These are phyloP conservation scores for Coriolopsis trogii DNA, from an alignment of 1,284 basidiomycete genomes.

Conservation along the genomic window DNA sequence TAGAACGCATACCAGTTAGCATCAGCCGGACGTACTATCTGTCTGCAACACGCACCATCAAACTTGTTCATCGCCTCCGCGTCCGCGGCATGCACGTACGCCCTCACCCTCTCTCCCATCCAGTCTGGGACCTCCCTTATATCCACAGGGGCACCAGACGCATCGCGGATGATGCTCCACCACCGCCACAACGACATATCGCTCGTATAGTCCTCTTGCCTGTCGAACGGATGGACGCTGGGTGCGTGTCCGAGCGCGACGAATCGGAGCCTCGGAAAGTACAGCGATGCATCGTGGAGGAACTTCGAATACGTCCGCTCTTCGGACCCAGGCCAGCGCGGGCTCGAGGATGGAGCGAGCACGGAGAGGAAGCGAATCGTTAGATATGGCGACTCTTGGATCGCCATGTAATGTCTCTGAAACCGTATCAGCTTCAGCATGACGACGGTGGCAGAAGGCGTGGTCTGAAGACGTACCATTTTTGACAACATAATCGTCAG, in stretches of 20 bases:
- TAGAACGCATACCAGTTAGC: background rate
- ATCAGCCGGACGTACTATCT: background rate
- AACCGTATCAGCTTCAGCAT: too few species aligned
- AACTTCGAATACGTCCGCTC: too few species aligned
- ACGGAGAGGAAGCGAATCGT: too few species aligned
- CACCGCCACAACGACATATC: constrained; percentile 6
- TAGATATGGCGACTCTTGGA: too few species aligned
- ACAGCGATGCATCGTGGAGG: background rate
- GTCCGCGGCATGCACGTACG: constrained; percentile 4
- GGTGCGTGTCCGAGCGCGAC: background rate
- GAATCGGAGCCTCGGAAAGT: constrained; percentile 2
- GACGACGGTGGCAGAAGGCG: too few species aligned
- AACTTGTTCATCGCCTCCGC: background rate
- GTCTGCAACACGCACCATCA: background rate
- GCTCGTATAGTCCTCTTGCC: background rate
- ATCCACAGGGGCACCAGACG: background rate
- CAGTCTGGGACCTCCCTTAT: constrained; percentile 9
- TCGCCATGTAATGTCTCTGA: too few species aligned
- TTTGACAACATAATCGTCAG: too few species aligned
- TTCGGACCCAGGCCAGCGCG: too few species aligned
- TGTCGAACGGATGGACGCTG: background rate
- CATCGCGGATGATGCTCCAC: constrained; percentile 5
- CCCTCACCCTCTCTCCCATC: constrained; percentile 9
- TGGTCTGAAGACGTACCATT: too few species aligned
- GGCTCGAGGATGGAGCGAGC: background rate